These are phyloP conservation scores for Tetrahymena thermophila DNA, from an alignment of 73 alveolate genomes.

Conservation along the genomic window DNA sequence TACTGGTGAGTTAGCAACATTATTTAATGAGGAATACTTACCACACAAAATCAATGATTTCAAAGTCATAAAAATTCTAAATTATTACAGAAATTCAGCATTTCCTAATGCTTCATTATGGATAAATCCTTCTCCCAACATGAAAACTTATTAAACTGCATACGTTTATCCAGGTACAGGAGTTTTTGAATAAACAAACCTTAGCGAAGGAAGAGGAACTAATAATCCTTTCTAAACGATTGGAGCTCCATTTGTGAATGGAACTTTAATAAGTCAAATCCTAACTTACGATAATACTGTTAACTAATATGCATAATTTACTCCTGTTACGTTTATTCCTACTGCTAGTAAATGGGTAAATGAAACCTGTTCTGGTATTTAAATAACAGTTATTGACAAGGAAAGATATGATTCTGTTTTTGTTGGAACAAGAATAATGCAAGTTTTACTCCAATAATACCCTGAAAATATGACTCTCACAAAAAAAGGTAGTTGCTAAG, in stretches of 20 bases:
- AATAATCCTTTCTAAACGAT: slow-evolving; percentile 37
- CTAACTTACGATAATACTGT: neutral
- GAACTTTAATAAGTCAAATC: neutral
- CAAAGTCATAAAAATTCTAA: neutral
- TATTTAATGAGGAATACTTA: slow-evolving; percentile 26
- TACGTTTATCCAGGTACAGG: slow-evolving; percentile 42
- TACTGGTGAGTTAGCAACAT: slow-evolving; percentile 36
- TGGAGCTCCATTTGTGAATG: slow-evolving; percentile 25
- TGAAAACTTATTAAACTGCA: slow-evolving; percentile 38
- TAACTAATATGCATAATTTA: neutral
- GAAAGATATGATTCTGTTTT: neutral
- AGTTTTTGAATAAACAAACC: slow-evolving; percentile 35
- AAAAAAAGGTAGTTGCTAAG: neutral
- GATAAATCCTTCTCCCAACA: slow-evolving; percentile 36
- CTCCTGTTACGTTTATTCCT: neutral
- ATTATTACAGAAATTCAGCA: neutral
- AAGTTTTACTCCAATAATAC: neutral
- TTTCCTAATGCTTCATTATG: neutral
- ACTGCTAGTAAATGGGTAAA: neutral
- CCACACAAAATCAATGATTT: neutral
- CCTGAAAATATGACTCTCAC: neutral
- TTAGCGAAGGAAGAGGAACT: slow-evolving; percentile 51
- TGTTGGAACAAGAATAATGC: neutral
- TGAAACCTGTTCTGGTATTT: neutral
- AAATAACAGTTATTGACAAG: neutral